Evolutionary conservation across 495 filamentous ascomycete genomes (phyloP), one percentile per base, ranked within the genome.

Genomic region (Aspergillus homomorphus): DNA sequence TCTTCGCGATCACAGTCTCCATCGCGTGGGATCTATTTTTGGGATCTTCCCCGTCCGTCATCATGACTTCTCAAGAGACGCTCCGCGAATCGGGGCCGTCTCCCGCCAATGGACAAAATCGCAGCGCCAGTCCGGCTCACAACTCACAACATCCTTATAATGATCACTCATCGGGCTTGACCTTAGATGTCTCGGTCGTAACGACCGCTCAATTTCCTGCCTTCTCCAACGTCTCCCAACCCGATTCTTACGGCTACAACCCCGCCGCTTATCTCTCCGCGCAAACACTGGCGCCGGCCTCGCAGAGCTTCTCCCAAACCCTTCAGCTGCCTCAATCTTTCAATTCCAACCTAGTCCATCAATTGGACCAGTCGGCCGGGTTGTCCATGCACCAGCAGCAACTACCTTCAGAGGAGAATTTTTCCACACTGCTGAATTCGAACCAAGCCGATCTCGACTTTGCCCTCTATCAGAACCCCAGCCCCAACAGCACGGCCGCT

Each of bases 41-140:
- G 66, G 56, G 64, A 62, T 50, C 64, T 55, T 45, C 58, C 60
- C 6, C 6, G 15, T 38, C 4, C 33, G 12, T 7, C 5, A 60
- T 53, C 23, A 78, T 78, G 75, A 69, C 69, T 57, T 72, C 73
- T 30, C 73, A 76, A 57, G 69, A 75, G 33, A 67, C 63, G 46
- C 56, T 54, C 63, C 71, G 62, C 20, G 65, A 72, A 53, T 56
- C 67, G 50, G 68, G 68, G 44, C 58, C 67, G 51, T 66, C 69
- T 49, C 61, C 70, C 19, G 62, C 57, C 22, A 66, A 43, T 4
- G 60, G 67, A 48, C 67, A 74, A 57, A 72, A 65, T 65, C 74
- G 74, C 59, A 74, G 74, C 54, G 66, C 72, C 60, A 79, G 77
- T 69, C 74, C 76, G 14, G 74, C 72, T 45, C 60, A 69, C 45